Evolutionary conservation across 352 stramenopile species (phyloP).

Genomic region (Phytophthora ohioensis): DNA sequence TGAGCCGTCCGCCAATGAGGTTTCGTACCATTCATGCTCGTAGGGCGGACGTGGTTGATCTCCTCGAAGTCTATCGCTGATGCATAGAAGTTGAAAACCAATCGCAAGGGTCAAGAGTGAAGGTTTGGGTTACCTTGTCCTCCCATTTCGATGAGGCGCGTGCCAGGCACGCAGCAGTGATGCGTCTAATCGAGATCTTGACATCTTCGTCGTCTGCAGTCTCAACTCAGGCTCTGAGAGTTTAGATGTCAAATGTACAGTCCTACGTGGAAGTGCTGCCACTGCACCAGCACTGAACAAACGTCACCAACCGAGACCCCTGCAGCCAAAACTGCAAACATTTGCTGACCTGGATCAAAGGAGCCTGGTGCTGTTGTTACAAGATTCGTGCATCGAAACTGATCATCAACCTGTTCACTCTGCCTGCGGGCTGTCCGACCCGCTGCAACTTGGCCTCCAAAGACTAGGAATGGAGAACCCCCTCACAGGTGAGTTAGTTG

Average conservation of each 20-base stretch:
- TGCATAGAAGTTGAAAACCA: not conserved
- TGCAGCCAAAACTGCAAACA: too few relatives aligned
- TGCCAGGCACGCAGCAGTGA: not conserved
- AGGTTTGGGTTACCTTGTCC: constrained; percentile 1
- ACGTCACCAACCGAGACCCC: too few relatives aligned
- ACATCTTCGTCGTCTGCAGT: not conserved
- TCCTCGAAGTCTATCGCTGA: not conserved
- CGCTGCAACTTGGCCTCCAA: not conserved
- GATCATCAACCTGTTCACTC: constrained; percentile 13
- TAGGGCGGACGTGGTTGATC: constrained; percentile 1
- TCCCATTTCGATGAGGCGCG: constrained; percentile 1
- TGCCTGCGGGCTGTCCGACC: not conserved
- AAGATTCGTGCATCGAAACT: constrained; percentile 14
- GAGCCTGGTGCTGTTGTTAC: not conserved
- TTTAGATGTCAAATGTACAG: too few relatives aligned
- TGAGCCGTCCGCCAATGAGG: too few relatives aligned
- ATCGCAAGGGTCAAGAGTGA: not conserved
- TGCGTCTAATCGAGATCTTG: not conserved
- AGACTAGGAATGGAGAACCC: too few relatives aligned
- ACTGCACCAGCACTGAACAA: too few relatives aligned
- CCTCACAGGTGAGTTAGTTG: not conserved
- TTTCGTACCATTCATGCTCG: too few relatives aligned
- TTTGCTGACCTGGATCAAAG: too few relatives aligned
- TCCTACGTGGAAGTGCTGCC: too few relatives aligned
- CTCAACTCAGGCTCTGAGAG: not conserved